Evolutionary conservation across 495 filamentous ascomycete species (phyloP), one percentile per base, ranked within the genome.

Genomic region (Penicillium maclennaniae): DNA sequence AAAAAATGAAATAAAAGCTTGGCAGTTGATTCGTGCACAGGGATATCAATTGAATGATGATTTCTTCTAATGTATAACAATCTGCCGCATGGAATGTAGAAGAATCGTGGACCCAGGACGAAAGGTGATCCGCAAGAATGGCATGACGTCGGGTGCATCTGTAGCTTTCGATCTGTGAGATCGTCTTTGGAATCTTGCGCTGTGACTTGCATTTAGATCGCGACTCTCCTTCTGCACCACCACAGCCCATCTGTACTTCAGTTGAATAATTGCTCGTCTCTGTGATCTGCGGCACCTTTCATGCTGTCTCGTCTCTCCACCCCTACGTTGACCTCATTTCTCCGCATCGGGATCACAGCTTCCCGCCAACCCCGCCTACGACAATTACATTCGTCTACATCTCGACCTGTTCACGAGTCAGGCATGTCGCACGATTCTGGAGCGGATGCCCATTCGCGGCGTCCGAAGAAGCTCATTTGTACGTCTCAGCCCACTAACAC

Each of bases 391-490:
- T 59, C 50, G 43, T 49, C 50, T 23, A 53, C 44, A 17, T 10
- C 41, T 10, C 41, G 43, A 25, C 39, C 36, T 31, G 23, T 38
- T 38, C 38, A 8, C 17, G 44, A 36, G 20, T 34, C 45, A 44
- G 23, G 20, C 46, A 64, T 64, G 63, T 58, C 51, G n/a, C 46
- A 54, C 7, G 39, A 52, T 15, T 0, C 34, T 12, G 54, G 48
- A 10, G n/a, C 36, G 49, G 55, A 58, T 26, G 45, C 50, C 38
- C 39, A 55, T 0, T 43, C 39, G 14, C 44, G 53, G 37, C 72
- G 67, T 36, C 74, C 74, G 19, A 75, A 75, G 62, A 74, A 75
- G 59, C 63, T 77, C 1, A 75, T 77, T 44, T 77, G 74, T 77
- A 67, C 20, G 68, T 12, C 8, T 14, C 3, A 1, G 14, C 8